phyloP scores from a whole-genome alignment of 2,329 filamentous ascomycete species.

The Hypomyces perniciosus region DNA sequence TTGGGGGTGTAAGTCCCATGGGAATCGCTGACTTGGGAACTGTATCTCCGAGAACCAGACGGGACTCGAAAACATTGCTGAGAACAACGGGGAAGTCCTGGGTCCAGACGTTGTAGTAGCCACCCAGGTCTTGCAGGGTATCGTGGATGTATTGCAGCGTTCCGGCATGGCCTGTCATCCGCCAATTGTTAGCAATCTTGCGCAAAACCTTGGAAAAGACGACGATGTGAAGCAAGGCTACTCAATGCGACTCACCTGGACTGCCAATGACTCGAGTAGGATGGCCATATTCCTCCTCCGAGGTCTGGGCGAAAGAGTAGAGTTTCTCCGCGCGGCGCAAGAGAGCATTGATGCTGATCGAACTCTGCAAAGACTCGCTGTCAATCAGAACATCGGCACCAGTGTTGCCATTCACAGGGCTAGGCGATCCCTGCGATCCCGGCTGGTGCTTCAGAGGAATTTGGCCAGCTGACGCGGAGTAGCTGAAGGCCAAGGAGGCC shows the following conservation, averaged over 20 bases:
- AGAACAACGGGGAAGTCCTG: slow-evolving; percentile 59
- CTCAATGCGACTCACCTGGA: slow-evolving; percentile 38
- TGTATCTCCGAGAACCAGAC: slow-evolving; percentile 48
- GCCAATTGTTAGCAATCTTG: slow-evolving; percentile 1
- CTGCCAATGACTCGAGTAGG: slow-evolving; percentile 68
- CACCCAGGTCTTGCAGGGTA: slow-evolving; percentile 47
- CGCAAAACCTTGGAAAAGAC: not conserved
- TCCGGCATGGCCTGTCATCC: slow-evolving; percentile 48
- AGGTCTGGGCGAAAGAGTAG: slow-evolving; percentile 55
- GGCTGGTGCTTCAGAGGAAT: slow-evolving; percentile 18
- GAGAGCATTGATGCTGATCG: slow-evolving; percentile 51
- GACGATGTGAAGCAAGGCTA: not conserved
- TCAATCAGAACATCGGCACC: slow-evolving; percentile 39
- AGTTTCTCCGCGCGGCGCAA: slow-evolving; percentile 54
- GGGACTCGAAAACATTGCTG: slow-evolving; percentile 53
- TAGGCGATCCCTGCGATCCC: not conserved
- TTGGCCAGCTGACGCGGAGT: slow-evolving; percentile 21
- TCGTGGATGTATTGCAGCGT: slow-evolving; percentile 59
- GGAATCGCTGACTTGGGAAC: slow-evolving; percentile 46
- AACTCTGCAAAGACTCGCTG: slow-evolving; percentile 49
- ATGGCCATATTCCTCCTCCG: slow-evolving; percentile 56
- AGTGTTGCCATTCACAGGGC: not conserved
- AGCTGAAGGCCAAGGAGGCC: slow-evolving; percentile 21
- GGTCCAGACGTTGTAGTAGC: slow-evolving; percentile 57
- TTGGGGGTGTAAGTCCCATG: slow-evolving; percentile 64